Conservation (phyloP, 2,329 filamentous ascomycete species). For the Tolypocladium nubicola region DNA sequence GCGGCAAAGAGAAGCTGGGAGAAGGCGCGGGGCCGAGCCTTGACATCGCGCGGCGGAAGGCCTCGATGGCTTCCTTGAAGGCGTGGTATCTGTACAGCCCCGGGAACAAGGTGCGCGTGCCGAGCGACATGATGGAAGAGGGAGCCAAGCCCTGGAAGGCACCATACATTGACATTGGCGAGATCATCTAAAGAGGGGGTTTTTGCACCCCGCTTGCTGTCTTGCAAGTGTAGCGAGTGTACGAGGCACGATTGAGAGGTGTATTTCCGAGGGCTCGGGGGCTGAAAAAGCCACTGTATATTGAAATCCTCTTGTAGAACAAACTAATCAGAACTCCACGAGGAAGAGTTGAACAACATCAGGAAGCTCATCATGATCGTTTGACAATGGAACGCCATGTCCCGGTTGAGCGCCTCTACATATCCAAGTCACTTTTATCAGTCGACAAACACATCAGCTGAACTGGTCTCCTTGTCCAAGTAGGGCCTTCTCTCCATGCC, state of each 20-base stretch:
- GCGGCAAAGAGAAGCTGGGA: constrained; percentile 80
- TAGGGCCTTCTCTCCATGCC: constrained; percentile 40
- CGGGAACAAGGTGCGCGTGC: constrained; percentile 49
- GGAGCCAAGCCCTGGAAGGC: constrained; percentile 55
- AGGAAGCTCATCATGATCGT: not conserved
- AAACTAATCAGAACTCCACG: constrained; percentile 7
- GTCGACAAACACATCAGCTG: constrained; percentile 19
- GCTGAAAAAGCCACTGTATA: constrained; percentile 18
- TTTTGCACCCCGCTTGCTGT: not conserved
- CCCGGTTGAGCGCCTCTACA: not conserved
- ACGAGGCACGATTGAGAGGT: not conserved
- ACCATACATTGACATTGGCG: constrained; percentile 59
- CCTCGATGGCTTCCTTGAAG: constrained; percentile 78
- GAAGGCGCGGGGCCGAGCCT: constrained; percentile 77
- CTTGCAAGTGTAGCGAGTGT: constrained; percentile 2
- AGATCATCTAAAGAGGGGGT: constrained; percentile 46
- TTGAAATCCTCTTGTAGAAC: constrained; percentile 27
- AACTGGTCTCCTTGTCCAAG: constrained; percentile 59
- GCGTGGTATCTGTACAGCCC: constrained; percentile 96
- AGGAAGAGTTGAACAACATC: not conserved
- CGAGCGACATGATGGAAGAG: constrained; percentile 57
- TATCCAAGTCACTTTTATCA: not conserved
- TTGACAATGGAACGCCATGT: not conserved
- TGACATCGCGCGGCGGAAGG: constrained; percentile 65
- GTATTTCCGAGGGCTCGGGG: constrained; percentile 1